phyloP scores from a whole-genome alignment of 2,329 filamentous ascomycete genomes.

The Phaeoacremonium minimum region DNA sequence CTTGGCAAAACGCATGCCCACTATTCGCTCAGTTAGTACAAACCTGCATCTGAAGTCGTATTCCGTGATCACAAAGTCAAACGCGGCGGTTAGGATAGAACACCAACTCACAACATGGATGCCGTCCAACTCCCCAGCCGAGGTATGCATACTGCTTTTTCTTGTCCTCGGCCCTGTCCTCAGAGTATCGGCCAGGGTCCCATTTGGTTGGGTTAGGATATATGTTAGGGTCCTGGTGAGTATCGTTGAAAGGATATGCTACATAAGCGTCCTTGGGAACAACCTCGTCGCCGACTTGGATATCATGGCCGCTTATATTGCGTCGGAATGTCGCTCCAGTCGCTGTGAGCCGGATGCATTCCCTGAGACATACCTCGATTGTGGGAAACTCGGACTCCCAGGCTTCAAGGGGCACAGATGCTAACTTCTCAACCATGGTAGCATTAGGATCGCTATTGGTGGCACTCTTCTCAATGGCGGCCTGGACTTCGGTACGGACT shows the following conservation, averaged over 20 bases:
- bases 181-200: slow-evolving; percentile 45
- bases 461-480: slow-evolving; percentile 29
- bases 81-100: too few species aligned
- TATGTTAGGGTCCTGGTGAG: slow-evolving; percentile 40
- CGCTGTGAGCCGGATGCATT: slow-evolving; percentile 46
- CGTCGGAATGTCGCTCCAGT: slow-evolving; percentile 45
- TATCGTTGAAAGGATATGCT: slow-evolving; percentile 39
- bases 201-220: slow-evolving; percentile 43
- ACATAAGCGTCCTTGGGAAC: slow-evolving; percentile 44
- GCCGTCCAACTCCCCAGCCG: slow-evolving; percentile 29
- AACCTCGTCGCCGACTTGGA: slow-evolving; percentile 38
- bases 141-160: slow-evolving; percentile 20
- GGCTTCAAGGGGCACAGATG: slow-evolving; percentile 44
- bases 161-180: slow-evolving; percentile 40
- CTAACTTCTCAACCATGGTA: slow-evolving; percentile 29
- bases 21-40: neutral
- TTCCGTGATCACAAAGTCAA: too few species aligned
- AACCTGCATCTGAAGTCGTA: too few species aligned
- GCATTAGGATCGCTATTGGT: neutral
- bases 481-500: slow-evolving; percentile 41
- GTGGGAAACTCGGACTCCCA: slow-evolving; percentile 53
- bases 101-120: slow-evolving; percentile 23
- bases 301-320: slow-evolving; percentile 39
- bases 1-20: slow-evolving; percentile 40
- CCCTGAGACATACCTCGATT: slow-evolving; percentile 46